Conservation (phyloP, 352 stramenopile species). For the Phytophthora pistaciae region DNA sequence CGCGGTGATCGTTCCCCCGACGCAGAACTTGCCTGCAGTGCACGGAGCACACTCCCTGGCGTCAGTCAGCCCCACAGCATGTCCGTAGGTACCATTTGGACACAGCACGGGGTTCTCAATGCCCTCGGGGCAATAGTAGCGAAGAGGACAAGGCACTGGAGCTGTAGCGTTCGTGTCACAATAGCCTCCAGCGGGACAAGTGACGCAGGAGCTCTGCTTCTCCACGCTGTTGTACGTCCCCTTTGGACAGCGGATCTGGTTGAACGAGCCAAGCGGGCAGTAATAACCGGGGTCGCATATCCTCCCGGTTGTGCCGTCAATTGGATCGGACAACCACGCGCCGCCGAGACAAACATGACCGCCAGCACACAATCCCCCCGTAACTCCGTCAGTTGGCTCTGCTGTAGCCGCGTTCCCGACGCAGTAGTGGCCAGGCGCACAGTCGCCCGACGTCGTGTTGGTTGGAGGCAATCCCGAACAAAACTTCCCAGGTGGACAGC, state of each 20-base stretch:
- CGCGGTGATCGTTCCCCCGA: constrained; percentile 72
- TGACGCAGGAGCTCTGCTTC: constrained; percentile 50
- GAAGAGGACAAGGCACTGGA: constrained; percentile 60
- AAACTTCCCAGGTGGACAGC: constrained; percentile 80
- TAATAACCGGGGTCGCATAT: constrained; percentile 76
- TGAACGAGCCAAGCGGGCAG: constrained; percentile 65
- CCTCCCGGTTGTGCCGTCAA: constrained; percentile 61
- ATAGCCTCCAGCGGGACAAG: constrained; percentile 72
- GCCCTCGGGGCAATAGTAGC: constrained; percentile 77
- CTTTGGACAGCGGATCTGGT: constrained; percentile 62
- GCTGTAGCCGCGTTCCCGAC: constrained; percentile 43
- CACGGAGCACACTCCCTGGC: constrained; percentile 74
- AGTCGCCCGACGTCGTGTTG: constrained; percentile 60
- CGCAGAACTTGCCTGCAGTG: constrained; percentile 79
- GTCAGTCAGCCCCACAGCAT: constrained; percentile 50
- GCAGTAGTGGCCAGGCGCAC: constrained; percentile 80
- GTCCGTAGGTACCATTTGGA: constrained; percentile 82
- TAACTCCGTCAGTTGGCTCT: constrained; percentile 49
- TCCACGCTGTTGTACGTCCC: constrained; percentile 75
- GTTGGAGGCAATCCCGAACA: constrained; percentile 75
- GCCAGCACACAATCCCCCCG: constrained; percentile 58
- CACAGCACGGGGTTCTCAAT: constrained; percentile 65
- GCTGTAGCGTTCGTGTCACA: constrained; percentile 71
- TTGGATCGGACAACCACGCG: constrained; percentile 55
- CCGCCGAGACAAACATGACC: constrained; percentile 75